Base-by-base conservation (phyloP, 495 filamentous ascomycete species). In the Penicillium verhagenii region DNA sequence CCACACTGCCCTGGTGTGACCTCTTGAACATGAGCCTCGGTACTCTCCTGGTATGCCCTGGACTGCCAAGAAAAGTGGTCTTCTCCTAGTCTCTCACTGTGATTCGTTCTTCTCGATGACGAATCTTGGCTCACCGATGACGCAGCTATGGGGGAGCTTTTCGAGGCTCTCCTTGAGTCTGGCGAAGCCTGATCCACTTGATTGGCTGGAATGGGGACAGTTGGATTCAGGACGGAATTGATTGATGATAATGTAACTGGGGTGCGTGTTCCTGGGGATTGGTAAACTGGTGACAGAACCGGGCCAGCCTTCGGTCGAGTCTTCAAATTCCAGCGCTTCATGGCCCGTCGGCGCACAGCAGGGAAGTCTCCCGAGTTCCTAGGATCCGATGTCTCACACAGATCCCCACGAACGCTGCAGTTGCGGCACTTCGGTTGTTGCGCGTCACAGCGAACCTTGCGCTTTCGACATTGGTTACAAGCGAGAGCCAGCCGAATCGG, bases 371-470 rank as follows among this genome's bases (percentile, higher is more conserved):
- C 28, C 18, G 52, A 31, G 20, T 54, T 54, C 21, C 52, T 24
- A 14, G 43, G 43, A 39, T 54, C 52, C 2, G 28, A 38, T 7
- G 52, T 54, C 21, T 54, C 40, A 35, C 52, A 54, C 0, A 47
- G 4, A 47, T 54, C 52, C 0, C 52, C 52, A 4, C 52, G 25
- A 13, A 47, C 14, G 3, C 43, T 47, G 43, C 38, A 42, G 10
- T 42, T 42, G 7, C 38, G 38, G 38, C 38, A 47, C 29, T 29
- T 47, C 25, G 44, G 44, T 24, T 47, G 44, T 1, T 47, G 2
- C 1, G 44, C 44, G n/a, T 47, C 44, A 47, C 44, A 47, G 10
- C 44, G 44, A 47, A 47, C 44, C 25, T 47, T 47, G 14, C 44
- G 44, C 25, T 29, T 47, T 29, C 44, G 21, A 18, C 44, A 47